phyloP scores from a whole-genome alignment of 2,329 filamentous ascomycete genomes.

The Hymenoscyphus fraxineus region DNA sequence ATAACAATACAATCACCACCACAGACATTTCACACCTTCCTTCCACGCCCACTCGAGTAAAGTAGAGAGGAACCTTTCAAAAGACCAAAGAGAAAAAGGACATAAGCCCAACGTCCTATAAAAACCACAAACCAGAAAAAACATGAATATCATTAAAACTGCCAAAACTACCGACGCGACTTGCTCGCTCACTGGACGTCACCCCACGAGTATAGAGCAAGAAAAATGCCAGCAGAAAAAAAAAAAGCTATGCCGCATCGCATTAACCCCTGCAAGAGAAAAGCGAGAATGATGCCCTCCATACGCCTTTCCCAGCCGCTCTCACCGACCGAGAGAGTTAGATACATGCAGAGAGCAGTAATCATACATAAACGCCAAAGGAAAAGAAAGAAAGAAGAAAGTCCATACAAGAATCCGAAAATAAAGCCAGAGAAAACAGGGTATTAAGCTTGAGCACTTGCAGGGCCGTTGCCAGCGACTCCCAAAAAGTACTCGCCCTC shows the following conservation, averaged over 20 bases:
- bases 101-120: too few relatives aligned
- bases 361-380: constrained; percentile 18
- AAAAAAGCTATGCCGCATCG: neutral
- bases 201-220: neutral
- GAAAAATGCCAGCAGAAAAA: neutral
- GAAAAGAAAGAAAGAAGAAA: neutral
- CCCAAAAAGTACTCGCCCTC: constrained; percentile 10
- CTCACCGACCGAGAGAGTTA: constrained; percentile 12
- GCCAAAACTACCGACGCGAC: neutral
- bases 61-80: too few relatives aligned
- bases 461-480: constrained; percentile 17
- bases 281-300: neutral
- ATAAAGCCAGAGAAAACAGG: constrained; percentile 12
- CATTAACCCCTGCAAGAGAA: neutral
- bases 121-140: too few relatives aligned
- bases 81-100: too few relatives aligned
- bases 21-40: too few relatives aligned
- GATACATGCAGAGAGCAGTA: constrained; percentile 12
- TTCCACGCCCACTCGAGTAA: too few relatives aligned
- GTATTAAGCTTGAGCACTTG: constrained; percentile 16
- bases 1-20: too few relatives aligned
- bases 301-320: constrained; percentile 5
- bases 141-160: too few relatives aligned
- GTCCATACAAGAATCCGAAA: constrained; percentile 9
- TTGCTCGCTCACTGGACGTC: neutral